Evolutionary conservation across 2,329 filamentous ascomycete species (phyloP).

Genomic region (Diaporthe aspalathi): DNA sequence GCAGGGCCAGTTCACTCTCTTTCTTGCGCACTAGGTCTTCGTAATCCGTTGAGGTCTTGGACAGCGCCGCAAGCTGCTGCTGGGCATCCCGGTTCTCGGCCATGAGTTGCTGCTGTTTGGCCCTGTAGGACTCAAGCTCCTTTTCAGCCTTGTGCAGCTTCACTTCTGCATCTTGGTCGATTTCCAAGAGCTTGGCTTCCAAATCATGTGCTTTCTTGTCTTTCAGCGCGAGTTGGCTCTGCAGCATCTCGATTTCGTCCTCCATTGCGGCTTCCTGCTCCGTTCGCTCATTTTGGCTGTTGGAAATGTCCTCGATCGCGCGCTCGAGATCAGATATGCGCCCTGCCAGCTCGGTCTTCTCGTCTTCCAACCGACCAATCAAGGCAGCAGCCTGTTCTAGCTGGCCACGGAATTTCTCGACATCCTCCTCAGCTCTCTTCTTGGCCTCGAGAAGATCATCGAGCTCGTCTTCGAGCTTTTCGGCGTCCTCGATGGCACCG

Average conservation of each 20-base stretch:
- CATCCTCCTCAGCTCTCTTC: constrained; percentile 86
- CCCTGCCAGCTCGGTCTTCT: constrained; percentile 80
- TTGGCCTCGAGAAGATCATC: constrained; percentile 90
- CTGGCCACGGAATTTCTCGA: constrained; percentile 81
- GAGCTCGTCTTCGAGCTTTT: constrained; percentile 91
- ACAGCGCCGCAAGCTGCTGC: constrained; percentile 86
- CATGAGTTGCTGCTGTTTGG: constrained; percentile 79
- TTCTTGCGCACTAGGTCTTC: constrained; percentile 94
- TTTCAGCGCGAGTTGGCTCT: constrained; percentile 89
- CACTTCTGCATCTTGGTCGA: constrained; percentile 89
- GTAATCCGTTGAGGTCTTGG: constrained; percentile 92
- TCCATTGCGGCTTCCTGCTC: constrained; percentile 80
- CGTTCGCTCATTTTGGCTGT: constrained; percentile 77
- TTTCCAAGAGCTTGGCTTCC: constrained; percentile 83
- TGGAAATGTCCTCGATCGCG: constrained; percentile 77
- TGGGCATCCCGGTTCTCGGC: constrained; percentile 87
- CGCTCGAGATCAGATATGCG: constrained; percentile 77
- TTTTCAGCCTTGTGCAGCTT: constrained; percentile 83
- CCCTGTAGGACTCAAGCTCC: constrained; percentile 79
- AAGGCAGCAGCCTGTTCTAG: constrained; percentile 92
- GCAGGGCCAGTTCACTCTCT: constrained; percentile 88
- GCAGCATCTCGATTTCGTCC: constrained; percentile 89
- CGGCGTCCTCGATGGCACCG: constrained; percentile 92
- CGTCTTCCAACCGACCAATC: constrained; percentile 85
- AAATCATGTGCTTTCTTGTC: constrained; percentile 91